Evolutionary conservation across 2,329 filamentous ascomycete genomes (phyloP), one percentile per base, ranked within the genome.

Genomic region (Dothiorella sarmentorum): DNA sequence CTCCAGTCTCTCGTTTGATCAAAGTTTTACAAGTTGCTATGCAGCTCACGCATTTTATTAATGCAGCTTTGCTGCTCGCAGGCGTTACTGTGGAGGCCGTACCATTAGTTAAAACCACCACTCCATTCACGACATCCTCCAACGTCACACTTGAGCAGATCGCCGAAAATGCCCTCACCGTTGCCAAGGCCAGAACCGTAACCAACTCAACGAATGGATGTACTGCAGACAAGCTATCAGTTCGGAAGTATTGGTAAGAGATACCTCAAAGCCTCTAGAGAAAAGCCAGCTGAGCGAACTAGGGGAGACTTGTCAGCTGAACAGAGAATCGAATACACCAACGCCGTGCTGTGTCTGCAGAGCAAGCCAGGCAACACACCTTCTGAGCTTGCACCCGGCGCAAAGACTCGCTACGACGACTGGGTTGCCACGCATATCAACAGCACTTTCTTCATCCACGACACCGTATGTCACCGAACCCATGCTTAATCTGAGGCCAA

Each of bases 351-450:
- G 22, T 74, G 72, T 55, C 58, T 74, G 3, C 63, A 67, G n/a
- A n/a, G n/a, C n/a, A 61, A 59, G 15, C 69, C 68, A 62, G 62
- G 65, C 9, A 69, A 69, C 29, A 72, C 69, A 1, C 69, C 69
- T 9, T 59, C 65, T 0, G 62, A 61, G 3, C 43, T 68, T 11
- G 64, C 67, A 2, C 64, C 71, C 4, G 72, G 71, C 42, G 71
- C 67, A 1, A 70, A 66, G 47, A 69, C 67, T 24, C 66, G 72
- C 7, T 72, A 69, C 51, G 72, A 74, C 60, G 71, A 73, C 58
- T 73, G 69, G 57, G 69, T 73, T 2, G 69, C 64, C 13, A 68
- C 66, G 7, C 70, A 73, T 51, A 69, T 73, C 63, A 68, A 69
- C 37, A 66, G 71, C 38, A 73, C 71, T 1, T 9, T 63, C 5